Conservation (phyloP, 1,284 basidiomycete genomes). For the Fomes fomentarius region DNA sequence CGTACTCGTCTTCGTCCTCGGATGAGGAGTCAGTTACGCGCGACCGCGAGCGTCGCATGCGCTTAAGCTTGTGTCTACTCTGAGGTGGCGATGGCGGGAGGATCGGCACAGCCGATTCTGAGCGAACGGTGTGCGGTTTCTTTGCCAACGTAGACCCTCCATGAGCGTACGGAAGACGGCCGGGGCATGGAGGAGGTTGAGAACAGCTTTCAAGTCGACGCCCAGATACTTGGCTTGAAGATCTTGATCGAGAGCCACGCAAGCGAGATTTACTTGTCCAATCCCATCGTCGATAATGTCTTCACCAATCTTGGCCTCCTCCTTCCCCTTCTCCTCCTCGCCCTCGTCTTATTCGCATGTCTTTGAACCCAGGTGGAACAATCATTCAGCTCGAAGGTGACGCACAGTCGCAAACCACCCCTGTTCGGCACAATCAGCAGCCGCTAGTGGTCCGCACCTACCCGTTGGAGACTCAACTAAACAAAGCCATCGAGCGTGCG, state of each 20-base stretch:
- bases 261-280: not conserved
- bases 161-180: too few relatives aligned
- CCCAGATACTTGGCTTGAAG: not conserved
- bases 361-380: conserved; percentile 10
- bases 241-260: not conserved
- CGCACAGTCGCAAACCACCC: conserved; percentile 58
- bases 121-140: too few relatives aligned
- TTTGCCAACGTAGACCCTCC: too few relatives aligned
- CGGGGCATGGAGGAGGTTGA: not conserved
- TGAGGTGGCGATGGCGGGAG: too few relatives aligned
- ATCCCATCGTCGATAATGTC: not conserved
- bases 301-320: not conserved
- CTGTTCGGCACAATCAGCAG: conserved; percentile 69
- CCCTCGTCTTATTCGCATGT: not conserved
- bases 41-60: too few relatives aligned
- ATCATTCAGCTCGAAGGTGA: conserved; percentile 12
- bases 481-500: conserved; percentile 58
- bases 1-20: too few relatives aligned
- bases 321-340: not conserved
- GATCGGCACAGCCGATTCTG: too few relatives aligned
- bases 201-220: not conserved
- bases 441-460: conserved; percentile 61
- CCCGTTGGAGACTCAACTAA: conserved; percentile 60
- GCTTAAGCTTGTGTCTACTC: too few relatives aligned
- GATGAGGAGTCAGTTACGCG: too few relatives aligned